Base-by-base conservation (phyloP, 1,284 basidiomycete species). In the Sanghuangporus weigelae region DNA sequence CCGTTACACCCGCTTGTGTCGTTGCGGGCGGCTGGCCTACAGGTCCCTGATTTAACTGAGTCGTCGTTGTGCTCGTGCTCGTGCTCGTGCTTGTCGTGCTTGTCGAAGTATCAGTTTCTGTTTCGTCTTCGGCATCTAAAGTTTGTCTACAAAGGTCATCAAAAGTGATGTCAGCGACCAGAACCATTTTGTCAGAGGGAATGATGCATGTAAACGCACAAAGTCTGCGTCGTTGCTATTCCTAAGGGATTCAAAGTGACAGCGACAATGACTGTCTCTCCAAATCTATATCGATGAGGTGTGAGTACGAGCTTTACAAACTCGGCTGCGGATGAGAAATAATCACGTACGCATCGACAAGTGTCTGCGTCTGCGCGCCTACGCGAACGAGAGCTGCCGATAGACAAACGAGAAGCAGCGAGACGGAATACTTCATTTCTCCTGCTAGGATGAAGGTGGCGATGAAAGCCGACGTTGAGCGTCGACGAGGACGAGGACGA, bases 241-340 rank as follows among this genome's bases (percentile, higher is more conserved):
- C 82, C 84, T 12, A 69, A 63, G 5, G 71, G 70, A 68, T 85
- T 78, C 19, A 74, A 68, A 8, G 83, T 81, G 63, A 84, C 60
- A 54, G 80, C 75, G 66, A 84, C 78, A 39, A 87, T 78, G 54
- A 90, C 74, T 0, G 84, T 80, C 31, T 77, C 69, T 11, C 87
- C 88, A 53, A 73, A 71, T 4, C 84, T 88, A 60, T 19, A 46
- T 36, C 44, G 64, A 49, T 14, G 44, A 40, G 12, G 40, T 21
- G 63, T 31, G 67, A 35, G 16, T 36, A 49, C 36, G 16, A 51
- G 39, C 44, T n/a, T 46, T 46, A 46, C 44, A 16, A 16, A 16
- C 7, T 40, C 31, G 14, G 46, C n/a, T 50, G 46, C 31, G 19
- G 54, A 23, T 26, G n/a, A 63, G 31, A 50, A 57, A 35, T 60